A percentile compares a stretch with the other conserved stretches of the same genome.
phyloP scores from a whole-genome alignment of 2,329 filamentous ascomycete genomes.

The Trichoderma koningii region DNA sequence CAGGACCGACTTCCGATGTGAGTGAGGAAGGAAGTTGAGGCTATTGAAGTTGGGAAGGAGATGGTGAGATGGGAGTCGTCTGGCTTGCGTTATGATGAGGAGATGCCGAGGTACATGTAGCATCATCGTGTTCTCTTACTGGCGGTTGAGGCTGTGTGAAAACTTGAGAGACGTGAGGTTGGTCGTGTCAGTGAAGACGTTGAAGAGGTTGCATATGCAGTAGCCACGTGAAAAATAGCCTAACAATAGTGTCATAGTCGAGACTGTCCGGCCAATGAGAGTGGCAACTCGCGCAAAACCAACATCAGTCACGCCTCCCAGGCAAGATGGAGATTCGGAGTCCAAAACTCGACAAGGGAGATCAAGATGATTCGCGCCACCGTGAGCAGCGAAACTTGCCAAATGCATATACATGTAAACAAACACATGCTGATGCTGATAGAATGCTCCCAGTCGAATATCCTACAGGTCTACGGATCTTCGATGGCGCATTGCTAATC shows the following conservation, averaged over 20 bases:
- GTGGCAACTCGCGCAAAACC: background rate
- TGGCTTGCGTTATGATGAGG: background rate
- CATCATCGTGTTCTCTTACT: background rate
- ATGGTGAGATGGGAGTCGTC: background rate
- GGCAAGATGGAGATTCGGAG: background rate
- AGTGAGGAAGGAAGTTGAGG: background rate
- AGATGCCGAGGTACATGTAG: no score
- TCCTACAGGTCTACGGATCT: background rate
- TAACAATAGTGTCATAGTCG: background rate
- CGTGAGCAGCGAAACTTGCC: no score
- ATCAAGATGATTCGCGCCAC: no score
- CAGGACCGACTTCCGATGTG: slow-evolving; percentile 27
- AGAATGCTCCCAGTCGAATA: no score
- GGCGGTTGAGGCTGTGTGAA: no score
- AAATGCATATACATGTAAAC: no score
- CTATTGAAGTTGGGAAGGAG: background rate
- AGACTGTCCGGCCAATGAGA: slow-evolving; percentile 5
- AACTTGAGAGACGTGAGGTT: background rate
- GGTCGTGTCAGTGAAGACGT: background rate
- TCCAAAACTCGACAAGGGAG: no score
- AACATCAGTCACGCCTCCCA: background rate
- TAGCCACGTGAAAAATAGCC: background rate
- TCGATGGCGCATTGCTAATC: background rate
- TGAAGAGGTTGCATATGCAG: background rate
- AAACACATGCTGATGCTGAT: no score